A percentile compares a stretch with the other conserved stretches of the same genome.
phyloP scores from a whole-genome alignment of 78 protist genomes.

The Isochrysis galbana region DNA sequence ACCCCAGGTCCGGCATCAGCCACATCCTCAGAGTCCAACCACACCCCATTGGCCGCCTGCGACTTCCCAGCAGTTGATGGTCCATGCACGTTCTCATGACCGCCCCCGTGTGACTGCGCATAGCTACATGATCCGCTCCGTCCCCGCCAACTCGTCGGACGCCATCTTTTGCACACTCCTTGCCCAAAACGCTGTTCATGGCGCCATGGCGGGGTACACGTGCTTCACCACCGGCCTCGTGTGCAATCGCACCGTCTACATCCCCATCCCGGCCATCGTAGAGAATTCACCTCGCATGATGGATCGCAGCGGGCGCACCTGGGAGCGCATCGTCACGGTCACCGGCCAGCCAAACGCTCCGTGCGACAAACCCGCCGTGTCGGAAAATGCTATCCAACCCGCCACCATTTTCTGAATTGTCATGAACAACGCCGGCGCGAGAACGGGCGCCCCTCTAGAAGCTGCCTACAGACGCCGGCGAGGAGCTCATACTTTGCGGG shows the following conservation, averaged over 20 bases:
- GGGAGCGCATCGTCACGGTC: slow-evolving; percentile 16
- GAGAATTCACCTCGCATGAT: background rate
- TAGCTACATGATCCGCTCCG: slow-evolving; percentile 60
- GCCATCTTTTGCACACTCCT: slow-evolving; percentile 50
- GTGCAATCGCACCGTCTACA: background rate
- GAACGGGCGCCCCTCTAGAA: too few species aligned
- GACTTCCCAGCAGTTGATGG: background rate
- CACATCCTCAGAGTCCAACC: background rate
- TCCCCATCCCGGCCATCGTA: background rate
- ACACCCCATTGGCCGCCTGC: background rate
- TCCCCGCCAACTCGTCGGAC: slow-evolving; percentile 36
- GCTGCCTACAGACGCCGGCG: too few species aligned
- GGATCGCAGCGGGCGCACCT: background rate
- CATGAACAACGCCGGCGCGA: too few species aligned
- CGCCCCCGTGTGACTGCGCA: too few species aligned
- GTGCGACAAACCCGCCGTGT: too few species aligned
- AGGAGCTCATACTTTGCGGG: too few species aligned
- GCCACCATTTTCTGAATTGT: too few species aligned
- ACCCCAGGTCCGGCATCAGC: too few species aligned
- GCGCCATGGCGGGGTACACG: slow-evolving; percentile 52
- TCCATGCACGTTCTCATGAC: too few species aligned
- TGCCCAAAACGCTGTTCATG: slow-evolving; percentile 57
- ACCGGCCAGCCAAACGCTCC: too few species aligned
- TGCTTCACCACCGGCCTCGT: background rate
- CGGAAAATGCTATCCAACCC: too few species aligned